Evolutionary conservation across 306 rosid species (phyloP).

Genomic region (Amphicarpaea edgeworthii): DNA sequence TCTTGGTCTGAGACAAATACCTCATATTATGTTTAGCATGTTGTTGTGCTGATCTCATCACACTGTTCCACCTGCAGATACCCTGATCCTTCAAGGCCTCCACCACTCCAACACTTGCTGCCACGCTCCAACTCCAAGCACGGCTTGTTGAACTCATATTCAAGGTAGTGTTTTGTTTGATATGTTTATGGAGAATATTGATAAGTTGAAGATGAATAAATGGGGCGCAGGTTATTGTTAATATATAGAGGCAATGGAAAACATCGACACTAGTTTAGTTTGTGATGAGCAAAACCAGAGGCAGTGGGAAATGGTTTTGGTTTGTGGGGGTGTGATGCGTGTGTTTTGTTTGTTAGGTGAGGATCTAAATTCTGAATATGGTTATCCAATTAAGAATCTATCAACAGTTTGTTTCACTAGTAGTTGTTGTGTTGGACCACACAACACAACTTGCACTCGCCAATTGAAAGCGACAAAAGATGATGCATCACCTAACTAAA

Average conservation of each 20-base stretch:
- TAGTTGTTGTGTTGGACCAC: constrained; percentile 32
- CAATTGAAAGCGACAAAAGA: constrained; percentile 17
- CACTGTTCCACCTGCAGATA: constrained; percentile 59
- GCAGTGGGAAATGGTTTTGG: constrained; percentile 41
- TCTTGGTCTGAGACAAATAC: constrained; percentile 48
- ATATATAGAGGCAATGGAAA: constrained; percentile 29
- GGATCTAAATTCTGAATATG: background rate
- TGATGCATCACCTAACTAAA: background rate
- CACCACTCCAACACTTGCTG: constrained; percentile 51
- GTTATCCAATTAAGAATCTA: no score
- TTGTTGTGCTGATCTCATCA: constrained; percentile 52
- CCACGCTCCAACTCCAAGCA: constrained; percentile 50
- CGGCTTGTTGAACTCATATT: constrained; percentile 41
- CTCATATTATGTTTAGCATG: constrained; percentile 50
- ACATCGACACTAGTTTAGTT: background rate
- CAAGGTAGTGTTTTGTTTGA: background rate
- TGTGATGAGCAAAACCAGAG: constrained; percentile 25
- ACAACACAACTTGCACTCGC: constrained; percentile 16
- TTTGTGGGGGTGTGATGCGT: background rate
- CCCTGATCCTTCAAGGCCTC: constrained; percentile 68
- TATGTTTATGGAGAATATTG: background rate
- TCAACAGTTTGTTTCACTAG: background rate
- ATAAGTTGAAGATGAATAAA: constrained; percentile 1
- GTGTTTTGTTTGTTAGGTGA: constrained; percentile 3
- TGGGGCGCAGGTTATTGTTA: background rate